These are phyloP conservation scores for Elymus sibiricus DNA, from an alignment of 176 grass and related monocot genomes.

Conservation along the genomic window DNA sequence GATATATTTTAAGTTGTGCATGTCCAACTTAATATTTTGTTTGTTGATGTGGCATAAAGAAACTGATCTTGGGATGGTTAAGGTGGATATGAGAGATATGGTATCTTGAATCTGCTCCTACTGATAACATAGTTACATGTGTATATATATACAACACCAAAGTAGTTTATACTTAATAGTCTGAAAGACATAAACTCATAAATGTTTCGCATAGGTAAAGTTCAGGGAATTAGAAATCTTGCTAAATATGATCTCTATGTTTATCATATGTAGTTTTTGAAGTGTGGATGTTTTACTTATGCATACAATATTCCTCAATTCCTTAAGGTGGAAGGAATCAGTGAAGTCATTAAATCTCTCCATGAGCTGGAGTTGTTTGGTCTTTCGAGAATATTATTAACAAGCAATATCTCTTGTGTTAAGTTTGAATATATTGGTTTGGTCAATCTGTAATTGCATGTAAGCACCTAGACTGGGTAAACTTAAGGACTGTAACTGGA, in stretches of 20 bases:
- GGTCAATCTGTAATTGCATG: constrained; percentile 11
- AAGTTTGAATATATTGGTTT: constrained; percentile 17
- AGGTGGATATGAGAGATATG: neutral
- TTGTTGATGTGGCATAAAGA: neutral
- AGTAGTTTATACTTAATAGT: constrained; percentile 21
- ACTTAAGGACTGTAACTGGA: constrained; percentile 16
- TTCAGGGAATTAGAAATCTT: neutral
- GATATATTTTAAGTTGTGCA: neutral
- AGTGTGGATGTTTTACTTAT: neutral
- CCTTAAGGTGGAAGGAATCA: no score
- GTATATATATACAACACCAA: neutral
- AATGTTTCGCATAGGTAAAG: neutral
- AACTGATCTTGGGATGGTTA: neutral
- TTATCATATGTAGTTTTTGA: constrained; percentile 12
- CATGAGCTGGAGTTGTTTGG: constrained; percentile 6
- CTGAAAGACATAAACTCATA: neutral
- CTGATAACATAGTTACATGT: neutral
- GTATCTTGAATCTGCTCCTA: constrained; percentile 22
- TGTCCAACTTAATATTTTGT: constrained; percentile 2
- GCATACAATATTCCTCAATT: neutral
- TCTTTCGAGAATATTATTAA: constrained; percentile 4
- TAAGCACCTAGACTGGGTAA: constrained; percentile 8
- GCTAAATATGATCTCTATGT: constrained; percentile 2
- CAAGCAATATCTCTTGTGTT: neutral
- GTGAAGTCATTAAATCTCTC: no score